phyloP scores from a whole-genome alignment of 768 basidiomycete species.

The Podaxis sp. region DNA sequence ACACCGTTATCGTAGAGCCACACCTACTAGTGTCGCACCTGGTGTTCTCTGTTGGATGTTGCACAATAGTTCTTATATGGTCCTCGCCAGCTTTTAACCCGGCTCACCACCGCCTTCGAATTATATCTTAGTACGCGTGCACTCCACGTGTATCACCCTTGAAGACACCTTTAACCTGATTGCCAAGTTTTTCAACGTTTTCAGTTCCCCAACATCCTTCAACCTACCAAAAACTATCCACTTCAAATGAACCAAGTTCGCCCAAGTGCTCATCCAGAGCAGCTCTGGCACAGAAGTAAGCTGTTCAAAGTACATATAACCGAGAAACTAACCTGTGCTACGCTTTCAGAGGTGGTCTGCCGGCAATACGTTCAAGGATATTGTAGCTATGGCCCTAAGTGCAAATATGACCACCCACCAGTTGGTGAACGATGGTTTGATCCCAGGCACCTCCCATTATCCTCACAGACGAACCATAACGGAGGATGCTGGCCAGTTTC shows the following conservation, averaged over 20 bases:
- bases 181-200: conserved; percentile 5
- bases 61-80: not conserved
- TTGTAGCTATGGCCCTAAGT: conserved; percentile 5
- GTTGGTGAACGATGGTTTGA: conserved; percentile 1
- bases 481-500: not conserved
- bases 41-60: not conserved
- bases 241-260: not conserved
- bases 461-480: not conserved
- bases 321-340: not conserved
- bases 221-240: not conserved
- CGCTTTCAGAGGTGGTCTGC: conserved; percentile 1
- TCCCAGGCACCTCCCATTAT: not conserved
- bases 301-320: not conserved
- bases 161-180: conserved; percentile 9
- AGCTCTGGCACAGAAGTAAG: conserved; percentile 7
- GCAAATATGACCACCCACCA: conserved; percentile 10
- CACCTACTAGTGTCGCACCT: not conserved
- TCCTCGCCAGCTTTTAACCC: not conserved
- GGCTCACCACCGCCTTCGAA: conserved; percentile 5
- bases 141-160: conserved; percentile 12
- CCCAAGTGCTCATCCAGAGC: not conserved
- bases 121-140: conserved; percentile 11
- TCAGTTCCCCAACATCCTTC: not conserved
- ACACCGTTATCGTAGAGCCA: not conserved
- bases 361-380: conserved; percentile 11